Conservation (phyloP, 2,329 filamentous ascomycete genomes). For the Ceratocystis albifundus region DNA sequence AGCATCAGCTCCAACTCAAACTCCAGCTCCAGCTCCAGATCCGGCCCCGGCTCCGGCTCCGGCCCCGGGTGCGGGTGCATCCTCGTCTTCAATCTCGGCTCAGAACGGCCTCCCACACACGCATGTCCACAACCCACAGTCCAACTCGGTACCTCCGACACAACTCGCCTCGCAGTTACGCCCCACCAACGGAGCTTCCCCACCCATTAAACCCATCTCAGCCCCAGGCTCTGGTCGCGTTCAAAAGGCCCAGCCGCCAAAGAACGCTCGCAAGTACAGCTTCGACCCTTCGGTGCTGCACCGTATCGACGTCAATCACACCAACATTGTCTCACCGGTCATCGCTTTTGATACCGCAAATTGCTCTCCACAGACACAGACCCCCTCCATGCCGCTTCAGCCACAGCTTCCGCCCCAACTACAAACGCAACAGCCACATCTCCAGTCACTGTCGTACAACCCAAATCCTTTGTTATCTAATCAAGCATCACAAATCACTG, state of each 20-base stretch:
- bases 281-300: conserved; percentile 40
- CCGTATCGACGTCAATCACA: conserved; percentile 42
- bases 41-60: background rate
- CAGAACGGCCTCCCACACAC: background rate
- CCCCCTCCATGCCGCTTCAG: conserved; percentile 24
- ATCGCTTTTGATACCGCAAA: conserved; percentile 23
- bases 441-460: conserved; percentile 7
- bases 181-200: conserved; percentile 26
- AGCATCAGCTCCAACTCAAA: too few species aligned
- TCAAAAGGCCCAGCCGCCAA: conserved; percentile 35
- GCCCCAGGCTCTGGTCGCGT: conserved; percentile 34
- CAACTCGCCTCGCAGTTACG: background rate
- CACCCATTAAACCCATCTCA: conserved; percentile 21
- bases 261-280: conserved; percentile 36
- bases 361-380: conserved; percentile 25
- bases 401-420: conserved; percentile 25
- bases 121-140: background rate
- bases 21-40: background rate
- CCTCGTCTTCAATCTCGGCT: background rate
- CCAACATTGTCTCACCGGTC: conserved; percentile 36
- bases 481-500: conserved; percentile 21
- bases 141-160: background rate
- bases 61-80: background rate
- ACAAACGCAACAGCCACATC: conserved; percentile 24
- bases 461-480: background rate